Base-by-base conservation (phyloP, 768 basidiomycete genomes). In the Collybiopsis confluens region DNA sequence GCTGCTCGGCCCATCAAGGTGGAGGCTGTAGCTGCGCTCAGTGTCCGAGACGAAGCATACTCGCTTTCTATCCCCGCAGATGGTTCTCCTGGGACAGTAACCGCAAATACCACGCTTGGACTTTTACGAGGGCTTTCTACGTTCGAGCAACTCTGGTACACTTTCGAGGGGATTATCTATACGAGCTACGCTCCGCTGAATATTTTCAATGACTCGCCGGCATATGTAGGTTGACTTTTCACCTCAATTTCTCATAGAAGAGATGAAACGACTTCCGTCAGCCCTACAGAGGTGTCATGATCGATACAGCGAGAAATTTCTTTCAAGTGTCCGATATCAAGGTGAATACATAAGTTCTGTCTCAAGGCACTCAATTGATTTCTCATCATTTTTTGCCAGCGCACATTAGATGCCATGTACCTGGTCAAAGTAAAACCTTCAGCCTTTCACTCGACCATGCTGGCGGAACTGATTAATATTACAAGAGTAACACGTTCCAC, bases 231-330 rank as follows among this genome's bases (percentile, higher is more conserved):
- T 74, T 40, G 3, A 16, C 20, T 21, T 41, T 33, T 16, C 18
- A 24, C 27, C 26, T 13, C 5, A 33, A 33, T 5, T 1, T 49
- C 13, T 27, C 40, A n/a, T n/a, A n/a, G n/a, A n/a, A n/a, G n/a
- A n/a, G n/a, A n/a, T n/a, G n/a, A n/a, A n/a, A n/a, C n/a, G n/a
- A n/a, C n/a, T n/a, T n/a, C n/a, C n/a, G n/a, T n/a, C 58, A 87
- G 85, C 84, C 85, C 0, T 88, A 85, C 63, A 80, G 91, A 20
- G 89, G 86, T 8, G 75, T 91, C 52, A 80, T 92, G 80, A 75
- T 93, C 11, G 91, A 93, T 64, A 92, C 90, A 0, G 74, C 20
- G 45, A 26, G 30, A 18, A 36, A 47, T 23, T 23, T 20, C 35
- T 53, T 57, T 21, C 21, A 26, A 11, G 45, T 47, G 21, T 35